Evolutionary conservation across 1,284 basidiomycete genomes (phyloP), one percentile per base, ranked within the genome.

Genomic region (Papiliotrema laurentii): DNA sequence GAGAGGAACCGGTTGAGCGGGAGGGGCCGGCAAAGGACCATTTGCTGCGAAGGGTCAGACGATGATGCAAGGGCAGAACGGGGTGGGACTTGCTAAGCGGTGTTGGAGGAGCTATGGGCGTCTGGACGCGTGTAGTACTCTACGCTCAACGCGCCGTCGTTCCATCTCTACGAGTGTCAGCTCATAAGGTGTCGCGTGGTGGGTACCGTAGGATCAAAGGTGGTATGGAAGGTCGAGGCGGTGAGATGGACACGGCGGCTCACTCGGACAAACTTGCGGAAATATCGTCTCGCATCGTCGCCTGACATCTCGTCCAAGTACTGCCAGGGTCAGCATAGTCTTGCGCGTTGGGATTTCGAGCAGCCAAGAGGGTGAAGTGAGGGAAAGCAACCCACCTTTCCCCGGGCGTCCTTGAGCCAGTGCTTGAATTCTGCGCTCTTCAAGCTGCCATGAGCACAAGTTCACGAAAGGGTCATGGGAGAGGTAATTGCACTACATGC

Each of bases 281-380:
- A 74, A 48, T 72, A 72, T 61, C 69, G 71, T 51, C 66, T 63
- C 4, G 70, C 64, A 21, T 57, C 52, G 18, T 69, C 64, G 13
- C 61, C 61, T 3, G 62, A 59, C 31, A 73, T 47, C 38, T 73
- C 64, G 50, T 71, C 66, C n/a, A 74, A 62, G 42, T 71, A 70
- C 67, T 70, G 39, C 5, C 13, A 9, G n/a, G n/a, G n/a, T 22
- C 14, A 38, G 13, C 19, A 14, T n/a, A 43, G 13, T 19, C 34
- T 35, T 22, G n/a, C n/a, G n/a, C n/a, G n/a, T n/a, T n/a, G n/a
- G n/a, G n/a, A n/a, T n/a, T n/a, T n/a, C n/a, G n/a, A n/a, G n/a
- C n/a, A n/a, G n/a, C n/a, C n/a, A n/a, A n/a, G n/a, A n/a, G n/a
- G n/a, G n/a, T n/a, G n/a, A n/a, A n/a, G n/a, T n/a, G n/a, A n/a